Base-by-base conservation (phyloP, 495 filamentous ascomycete species). In the Hyphodiscus hymeniophilus region DNA sequence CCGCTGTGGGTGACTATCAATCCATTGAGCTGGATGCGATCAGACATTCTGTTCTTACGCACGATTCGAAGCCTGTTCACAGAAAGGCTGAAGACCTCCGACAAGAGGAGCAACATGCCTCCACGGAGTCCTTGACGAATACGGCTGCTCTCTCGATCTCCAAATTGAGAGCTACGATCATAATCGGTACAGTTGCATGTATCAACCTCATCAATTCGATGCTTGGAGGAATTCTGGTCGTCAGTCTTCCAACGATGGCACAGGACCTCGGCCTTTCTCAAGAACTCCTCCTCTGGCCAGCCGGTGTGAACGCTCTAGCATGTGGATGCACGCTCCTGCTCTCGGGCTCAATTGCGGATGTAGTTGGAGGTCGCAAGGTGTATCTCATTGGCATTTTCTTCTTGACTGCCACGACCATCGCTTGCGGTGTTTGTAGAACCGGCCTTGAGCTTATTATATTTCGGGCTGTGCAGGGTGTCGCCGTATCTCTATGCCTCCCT, bases 371-470 rank as follows among this genome's bases (percentile, higher is more conserved):
- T 12, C 53, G 68, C 18, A 56, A 35, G 6, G 61, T 76, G 24
- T 71, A 67, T 39, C 53, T 79, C 1, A 55, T 56, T 2, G 76
- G 75, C 15, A 62, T 57, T 20, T 59, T 71, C 16, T 43, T 76
- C 12, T 62, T 73, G 20, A 57, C 59, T 10, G 39, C 62, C 3
- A 74, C 66, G 31, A 67, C 65, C 4, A 52, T 78, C 7, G 71
- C 65, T 0, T 66, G 63, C 36, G 69, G 70, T 1, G 57, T 79
- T 1, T 56, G 68, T 0, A 59, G 56, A 4, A 73, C 55, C 7
- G 64, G 67, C 0, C 46, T 54, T 13, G 64, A 80, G 48, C 56
- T 82, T n/a, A 73, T 80, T 42, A 28, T 68, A 11, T 77, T 77
- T 49, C 74, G 77, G 17, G 66, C 63, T 1, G 48, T 76, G 13